Percentiles rank a stretch among this genome's conserved stretches.
Evolutionary conservation across 345 rosid genomes (phyloP).

Genomic region (Melaleuca quinquenervia): DNA sequence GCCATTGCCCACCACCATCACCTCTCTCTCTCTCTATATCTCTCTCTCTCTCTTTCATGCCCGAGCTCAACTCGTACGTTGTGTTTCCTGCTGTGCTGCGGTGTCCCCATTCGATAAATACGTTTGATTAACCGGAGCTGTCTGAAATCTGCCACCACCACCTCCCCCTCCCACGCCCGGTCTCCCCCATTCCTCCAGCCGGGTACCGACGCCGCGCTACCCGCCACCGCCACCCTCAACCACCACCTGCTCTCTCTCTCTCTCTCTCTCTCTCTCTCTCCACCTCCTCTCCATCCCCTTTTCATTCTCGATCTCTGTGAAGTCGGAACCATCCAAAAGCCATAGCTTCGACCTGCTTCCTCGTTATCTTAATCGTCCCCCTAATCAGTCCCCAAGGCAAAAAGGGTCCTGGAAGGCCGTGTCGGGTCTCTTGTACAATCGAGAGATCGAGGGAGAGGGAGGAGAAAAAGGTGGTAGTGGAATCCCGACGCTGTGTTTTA

Average conservation of each 20-base stretch:
- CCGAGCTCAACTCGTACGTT: not conserved
- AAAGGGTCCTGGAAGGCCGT: not conserved
- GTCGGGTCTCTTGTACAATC: not conserved
- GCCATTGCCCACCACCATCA: not conserved
- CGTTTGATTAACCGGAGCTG: not conserved
- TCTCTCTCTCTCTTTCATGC: not conserved
- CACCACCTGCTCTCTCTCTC: slow-evolving; percentile 6
- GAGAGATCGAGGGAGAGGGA: not conserved
- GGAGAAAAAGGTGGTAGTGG: not conserved
- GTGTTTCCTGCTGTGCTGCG: not conserved
- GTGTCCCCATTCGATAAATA: not conserved
- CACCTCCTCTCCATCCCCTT: not conserved
- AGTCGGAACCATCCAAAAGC: not conserved
- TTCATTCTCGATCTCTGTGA: not conserved
- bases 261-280: not conserved
- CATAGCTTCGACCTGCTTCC: not conserved
- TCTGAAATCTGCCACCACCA: not conserved
- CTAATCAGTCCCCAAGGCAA: not conserved
- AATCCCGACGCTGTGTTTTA: not conserved
- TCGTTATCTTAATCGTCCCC: not conserved
- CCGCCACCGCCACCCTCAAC: slow-evolving; percentile 30
- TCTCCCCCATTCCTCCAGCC: not conserved
- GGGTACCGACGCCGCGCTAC: slow-evolving; percentile 35
- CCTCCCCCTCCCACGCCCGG: not conserved
- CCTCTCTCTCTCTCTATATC: not conserved